phyloP scores from a whole-genome alignment of 768 basidiomycete species.

The Termitomyces sp. region DNA sequence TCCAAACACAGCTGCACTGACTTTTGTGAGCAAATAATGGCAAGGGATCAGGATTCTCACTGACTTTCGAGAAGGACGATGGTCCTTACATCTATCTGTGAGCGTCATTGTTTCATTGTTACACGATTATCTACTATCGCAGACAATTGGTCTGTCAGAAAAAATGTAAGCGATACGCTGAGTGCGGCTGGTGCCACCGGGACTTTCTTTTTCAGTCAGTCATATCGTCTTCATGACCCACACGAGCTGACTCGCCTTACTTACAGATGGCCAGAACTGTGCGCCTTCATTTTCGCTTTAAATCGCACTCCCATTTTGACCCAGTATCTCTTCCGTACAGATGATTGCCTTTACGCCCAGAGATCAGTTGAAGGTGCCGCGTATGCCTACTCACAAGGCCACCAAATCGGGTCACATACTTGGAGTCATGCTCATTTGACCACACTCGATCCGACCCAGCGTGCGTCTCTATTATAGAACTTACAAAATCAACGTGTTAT shows the following conservation, averaged over 20 bases:
- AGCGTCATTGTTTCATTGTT: slow-evolving; percentile 1
- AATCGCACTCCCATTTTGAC: not conserved
- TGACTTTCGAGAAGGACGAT: slow-evolving; percentile 28
- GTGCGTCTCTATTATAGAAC: not conserved
- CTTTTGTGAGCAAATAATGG: slow-evolving; percentile 25
- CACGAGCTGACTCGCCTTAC: not conserved
- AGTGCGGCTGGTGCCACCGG: slow-evolving; percentile 18
- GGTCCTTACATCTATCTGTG: slow-evolving; percentile 34
- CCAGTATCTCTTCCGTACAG: slow-evolving; percentile 10
- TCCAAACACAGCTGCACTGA: slow-evolving; percentile 33
- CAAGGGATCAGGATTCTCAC: not conserved
- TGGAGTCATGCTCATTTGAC: slow-evolving; percentile 37
- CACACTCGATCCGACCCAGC: slow-evolving; percentile 13
- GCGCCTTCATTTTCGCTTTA: not conserved
- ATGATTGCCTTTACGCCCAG: slow-evolving; percentile 35
- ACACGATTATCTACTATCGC: not conserved
- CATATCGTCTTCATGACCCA: not conserved
- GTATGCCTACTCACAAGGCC: slow-evolving; percentile 34
- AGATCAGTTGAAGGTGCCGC: slow-evolving; percentile 21
- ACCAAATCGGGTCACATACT: slow-evolving; percentile 43
- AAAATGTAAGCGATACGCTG: slow-evolving; percentile 24
- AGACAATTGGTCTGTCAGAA: slow-evolving; percentile 13
- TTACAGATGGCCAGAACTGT: slow-evolving; percentile 14
- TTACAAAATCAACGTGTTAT: not conserved
- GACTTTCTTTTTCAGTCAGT: slow-evolving; percentile 6